Conservation (phyloP, 192 early-diverging fungal genomes). For the Chytriomyces sp. region DNA sequence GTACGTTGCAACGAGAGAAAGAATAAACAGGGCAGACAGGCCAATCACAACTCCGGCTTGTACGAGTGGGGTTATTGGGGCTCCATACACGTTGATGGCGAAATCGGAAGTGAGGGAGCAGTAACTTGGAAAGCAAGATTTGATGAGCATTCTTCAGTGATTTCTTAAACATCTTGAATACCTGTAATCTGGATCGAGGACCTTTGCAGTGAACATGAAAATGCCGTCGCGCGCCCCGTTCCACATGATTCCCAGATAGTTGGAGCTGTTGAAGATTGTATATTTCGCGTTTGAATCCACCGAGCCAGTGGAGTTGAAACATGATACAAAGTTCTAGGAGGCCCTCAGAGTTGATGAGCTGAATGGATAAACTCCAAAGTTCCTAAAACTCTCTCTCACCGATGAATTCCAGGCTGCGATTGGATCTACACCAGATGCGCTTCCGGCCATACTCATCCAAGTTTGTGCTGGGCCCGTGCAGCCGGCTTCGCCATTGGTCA, state of each 20-base stretch:
- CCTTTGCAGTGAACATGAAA: conserved; percentile 35
- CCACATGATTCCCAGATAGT: conserved; percentile 29
- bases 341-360: neutral
- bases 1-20: conserved; percentile 20
- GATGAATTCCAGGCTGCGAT: conserved; percentile 2
- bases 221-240: conserved; percentile 14
- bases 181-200: conserved; percentile 34
- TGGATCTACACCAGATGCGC: conserved; percentile 3
- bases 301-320: neutral
- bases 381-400: neutral
- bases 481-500: conserved; percentile 22
- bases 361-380: neutral
- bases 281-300: conserved; percentile 7
- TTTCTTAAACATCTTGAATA: conserved; percentile 8
- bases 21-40: neutral
- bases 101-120: conserved; percentile 24
- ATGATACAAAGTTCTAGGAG: conserved; percentile 17
- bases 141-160: neutral
- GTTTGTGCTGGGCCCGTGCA: conserved; percentile 19
- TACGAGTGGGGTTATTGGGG: conserved; percentile 7
- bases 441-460: conserved; percentile 18
- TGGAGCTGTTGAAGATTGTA: conserved; percentile 35
- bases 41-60: conserved; percentile 35
- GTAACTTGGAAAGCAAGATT: too few relatives aligned
- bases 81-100: conserved; percentile 33